Conservation (phyloP, 202 grass and related monocot genomes). For the Bolboschoenoplectus hybrid region DNA sequence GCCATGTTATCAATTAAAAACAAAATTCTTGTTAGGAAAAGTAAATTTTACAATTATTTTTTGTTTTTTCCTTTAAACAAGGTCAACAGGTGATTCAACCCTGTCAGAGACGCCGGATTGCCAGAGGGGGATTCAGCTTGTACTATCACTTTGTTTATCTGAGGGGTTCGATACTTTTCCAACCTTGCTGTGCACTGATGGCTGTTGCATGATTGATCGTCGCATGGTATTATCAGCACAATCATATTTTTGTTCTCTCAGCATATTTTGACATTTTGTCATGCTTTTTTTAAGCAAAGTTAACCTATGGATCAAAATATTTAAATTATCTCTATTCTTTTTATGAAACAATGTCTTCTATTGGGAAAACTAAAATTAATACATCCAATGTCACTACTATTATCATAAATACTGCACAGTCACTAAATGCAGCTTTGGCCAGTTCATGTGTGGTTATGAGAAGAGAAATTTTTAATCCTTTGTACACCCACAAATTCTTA, state of each 20-base stretch:
- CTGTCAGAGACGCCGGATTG: conserved; percentile 80
- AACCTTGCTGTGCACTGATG: conserved; percentile 93
- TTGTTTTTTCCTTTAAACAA: conserved; percentile 43
- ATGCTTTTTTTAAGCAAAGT: conserved; percentile 28
- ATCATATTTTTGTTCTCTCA: conserved; percentile 36
- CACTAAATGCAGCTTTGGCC: not conserved
- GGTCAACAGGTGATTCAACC: conserved; percentile 78
- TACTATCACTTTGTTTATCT: conserved; percentile 80
- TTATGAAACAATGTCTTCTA: conserved; percentile 11
- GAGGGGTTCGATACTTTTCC: conserved; percentile 97
- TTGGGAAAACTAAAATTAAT: not conserved
- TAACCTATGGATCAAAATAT: conserved; percentile 18
- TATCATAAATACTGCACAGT: not conserved
- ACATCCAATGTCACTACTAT: not conserved
- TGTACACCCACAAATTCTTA: not conserved
- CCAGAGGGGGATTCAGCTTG: conserved; percentile 82
- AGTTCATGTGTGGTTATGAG: not conserved
- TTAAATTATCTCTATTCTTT: conserved; percentile 11
- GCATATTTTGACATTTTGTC: conserved; percentile 15
- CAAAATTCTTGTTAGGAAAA: conserved; percentile 6
- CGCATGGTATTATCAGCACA: conserved; percentile 69
- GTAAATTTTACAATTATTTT: not conserved
- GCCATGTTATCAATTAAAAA: not conserved
- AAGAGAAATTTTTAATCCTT: conserved; percentile 3
- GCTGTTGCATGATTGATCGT: conserved; percentile 95